Base-by-base conservation (phyloP, 176 grass and related monocot species). In the Guadua angustifolia region DNA sequence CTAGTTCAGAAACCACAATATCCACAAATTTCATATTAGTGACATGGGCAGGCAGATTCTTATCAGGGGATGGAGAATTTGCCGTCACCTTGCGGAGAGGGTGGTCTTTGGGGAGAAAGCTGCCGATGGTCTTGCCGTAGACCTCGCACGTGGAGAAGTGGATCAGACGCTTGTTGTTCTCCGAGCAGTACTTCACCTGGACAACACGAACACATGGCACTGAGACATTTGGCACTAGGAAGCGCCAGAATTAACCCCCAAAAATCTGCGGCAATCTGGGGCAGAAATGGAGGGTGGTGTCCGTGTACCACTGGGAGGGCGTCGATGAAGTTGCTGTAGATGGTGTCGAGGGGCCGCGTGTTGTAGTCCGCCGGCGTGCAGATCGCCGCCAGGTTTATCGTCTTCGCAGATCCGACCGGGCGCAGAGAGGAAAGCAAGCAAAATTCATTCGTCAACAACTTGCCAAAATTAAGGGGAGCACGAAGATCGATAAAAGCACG, bases 261-360 rank as follows among this genome's bases (percentile, higher is more conserved):
- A 26, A 69, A 72, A 59, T 59, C 26, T 19, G 65, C 45, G 39
- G 63, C 17, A 36, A 43, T 78, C 69, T 46, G 72, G 80, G 77
- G 35, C 43, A 69, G 21, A 40, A 36, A 15, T 12, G 71, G 35
- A 29, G 29, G 29, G 29, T 9, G 4, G 50, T 42, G 69, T 88
- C 95, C 95, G 50, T 42, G 69, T 88, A 98, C 95, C 85, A 98
- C 95, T 9, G 95, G 95, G 86, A 98, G 92, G 4, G 95, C 91
- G 71, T 98, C 95, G 66, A 98, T 93, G 91, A 98, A 98, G 89
- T 98, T 98, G 87, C 95, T 98, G 69, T 92, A 98, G 79, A 98
- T 98, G 46, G 95, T 98, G 75, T 98, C 95, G 73, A 98, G 85
- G 15, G 95, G 95, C 17, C 95, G 82, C 40, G 95, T 98, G 84